Conservation (phyloP, 2,329 filamentous ascomycete species). For the Diatrype stigma region DNA sequence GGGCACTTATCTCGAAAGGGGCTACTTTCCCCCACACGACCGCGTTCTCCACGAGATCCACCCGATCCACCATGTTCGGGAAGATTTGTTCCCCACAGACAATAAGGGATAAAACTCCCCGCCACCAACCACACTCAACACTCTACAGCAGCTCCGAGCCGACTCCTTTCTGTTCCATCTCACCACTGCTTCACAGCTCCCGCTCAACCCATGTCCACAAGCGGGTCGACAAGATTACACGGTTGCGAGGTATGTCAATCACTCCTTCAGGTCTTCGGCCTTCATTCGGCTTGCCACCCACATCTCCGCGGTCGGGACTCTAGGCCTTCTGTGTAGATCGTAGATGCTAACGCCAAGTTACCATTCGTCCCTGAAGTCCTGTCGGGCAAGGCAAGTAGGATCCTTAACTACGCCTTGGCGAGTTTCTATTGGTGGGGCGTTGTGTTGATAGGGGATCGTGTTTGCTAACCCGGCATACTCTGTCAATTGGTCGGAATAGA, state of each 20-base stretch:
- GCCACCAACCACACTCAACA: neutral
- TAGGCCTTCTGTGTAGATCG: neutral
- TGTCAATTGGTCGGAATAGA: neutral
- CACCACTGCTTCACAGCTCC: neutral
- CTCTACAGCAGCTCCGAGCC: neutral
- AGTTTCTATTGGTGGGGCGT: neutral
- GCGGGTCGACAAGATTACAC: neutral
- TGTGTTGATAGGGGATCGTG: neutral
- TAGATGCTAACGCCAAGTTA: neutral
- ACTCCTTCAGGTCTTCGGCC: neutral
- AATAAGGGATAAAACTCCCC: conserved; percentile 1
- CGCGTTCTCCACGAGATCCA: neutral
- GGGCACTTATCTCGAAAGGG: neutral
- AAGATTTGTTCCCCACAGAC: neutral
- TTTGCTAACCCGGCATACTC: neutral
- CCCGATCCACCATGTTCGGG: neutral
- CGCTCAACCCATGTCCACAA: neutral
- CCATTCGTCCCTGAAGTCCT: neutral
- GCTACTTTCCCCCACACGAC: neutral
- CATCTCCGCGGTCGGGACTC: neutral
- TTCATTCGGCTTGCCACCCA: neutral
- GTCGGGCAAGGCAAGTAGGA: neutral
- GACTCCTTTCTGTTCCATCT: neutral
- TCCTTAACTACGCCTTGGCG: neutral
- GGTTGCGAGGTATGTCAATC: neutral